Base-by-base conservation (phyloP, 169 alveolate species). In the Babesia sp. region DNA sequence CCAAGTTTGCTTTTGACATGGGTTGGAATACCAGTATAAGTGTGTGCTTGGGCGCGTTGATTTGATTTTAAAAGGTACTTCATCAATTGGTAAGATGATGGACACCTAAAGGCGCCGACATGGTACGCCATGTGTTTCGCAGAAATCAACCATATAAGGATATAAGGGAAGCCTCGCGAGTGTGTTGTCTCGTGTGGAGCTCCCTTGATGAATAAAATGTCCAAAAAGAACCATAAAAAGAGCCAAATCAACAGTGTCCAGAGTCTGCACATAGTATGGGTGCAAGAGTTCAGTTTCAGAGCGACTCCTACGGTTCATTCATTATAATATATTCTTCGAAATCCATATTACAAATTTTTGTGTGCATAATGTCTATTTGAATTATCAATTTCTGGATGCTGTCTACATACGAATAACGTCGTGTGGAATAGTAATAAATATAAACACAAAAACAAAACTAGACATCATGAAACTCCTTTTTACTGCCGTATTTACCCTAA, bases 171-270 rank as follows among this genome's bases (percentile, higher is more conserved):
- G 57, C 37, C n/a, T 33, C 33, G 16, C 3, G 18, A 16, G 31
- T 12, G 5, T 11, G 20, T 31, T n/a, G 45, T 0, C 1, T 20
- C n/a, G 18, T 45, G 11, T 7, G 67, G 12, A 20, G 58, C 2
- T 18, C n/a, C 28, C 36, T n/a, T 28, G 79, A 33, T 26, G 55
- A 56, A 2, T 22, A n/a, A 11, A 39, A 79, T n/a, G 46, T 67
- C 85, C 45, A 76, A 31, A 61, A 22, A 14, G 41, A 50, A 37
- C 34, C 55, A 4, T 11, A 50, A 48, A n/a, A 18, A 8, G 39
- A 55, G 56, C 31, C 53, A 71, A 59, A 53, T 76, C 85, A 76
- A 20, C 20, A 57, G 64, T 76, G 63, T 48, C 55, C 85, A 41
- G 61, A 45, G 61, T 22, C 67, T 26, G 60, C 48, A 54, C 78